These are phyloP conservation scores for Suillus brevipes DNA, from an alignment of 768 basidiomycete species.

Conservation along the genomic window DNA sequence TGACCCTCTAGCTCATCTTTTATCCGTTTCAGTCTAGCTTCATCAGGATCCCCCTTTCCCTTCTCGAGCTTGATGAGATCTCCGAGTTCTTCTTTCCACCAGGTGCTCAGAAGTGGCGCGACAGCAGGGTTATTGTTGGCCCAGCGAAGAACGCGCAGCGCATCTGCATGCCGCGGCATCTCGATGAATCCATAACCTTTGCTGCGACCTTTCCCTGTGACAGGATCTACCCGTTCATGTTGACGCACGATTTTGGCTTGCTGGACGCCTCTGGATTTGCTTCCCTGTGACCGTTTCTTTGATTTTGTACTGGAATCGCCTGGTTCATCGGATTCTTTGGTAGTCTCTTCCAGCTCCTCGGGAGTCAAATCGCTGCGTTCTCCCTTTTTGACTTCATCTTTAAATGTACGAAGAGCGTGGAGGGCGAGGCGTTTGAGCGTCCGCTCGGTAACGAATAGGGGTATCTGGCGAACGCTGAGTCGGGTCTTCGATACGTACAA, in stretches of 20 bases:
- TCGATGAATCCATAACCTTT: constrained; percentile 97
- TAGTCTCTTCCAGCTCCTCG: constrained; percentile 67
- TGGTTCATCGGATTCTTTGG: constrained; percentile 22
- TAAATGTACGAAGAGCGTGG: constrained; percentile 78
- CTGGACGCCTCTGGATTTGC: constrained; percentile 52
- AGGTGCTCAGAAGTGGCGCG: constrained; percentile 62
- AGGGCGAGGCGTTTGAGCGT: constrained; percentile 85
- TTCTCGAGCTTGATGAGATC: constrained; percentile 60
- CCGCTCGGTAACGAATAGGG: constrained; percentile 86
- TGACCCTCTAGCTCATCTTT: constrained; percentile 50
- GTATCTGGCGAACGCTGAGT: constrained; percentile 90
- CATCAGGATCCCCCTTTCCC: constrained; percentile 45
- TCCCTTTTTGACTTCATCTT: constrained; percentile 70
- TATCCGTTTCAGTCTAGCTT: constrained; percentile 55
- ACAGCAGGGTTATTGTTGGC: constrained; percentile 85
- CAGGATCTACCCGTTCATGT: constrained; percentile 81
- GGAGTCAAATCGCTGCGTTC: constrained; percentile 57
- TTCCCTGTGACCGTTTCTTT: constrained; percentile 28
- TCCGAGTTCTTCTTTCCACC: constrained; percentile 83
- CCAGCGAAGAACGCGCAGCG: constrained; percentile 89
- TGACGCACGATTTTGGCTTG: constrained; percentile 94
- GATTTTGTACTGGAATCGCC: constrained; percentile 23
- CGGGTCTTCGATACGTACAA: constrained; percentile 94
- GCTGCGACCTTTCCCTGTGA: constrained; percentile 84
- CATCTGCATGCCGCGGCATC: constrained; percentile 84